Evolutionary conservation across 2,329 filamentous ascomycete species (phyloP), one percentile per base, ranked within the genome.

Genomic region (Calonectria pteridis): DNA sequence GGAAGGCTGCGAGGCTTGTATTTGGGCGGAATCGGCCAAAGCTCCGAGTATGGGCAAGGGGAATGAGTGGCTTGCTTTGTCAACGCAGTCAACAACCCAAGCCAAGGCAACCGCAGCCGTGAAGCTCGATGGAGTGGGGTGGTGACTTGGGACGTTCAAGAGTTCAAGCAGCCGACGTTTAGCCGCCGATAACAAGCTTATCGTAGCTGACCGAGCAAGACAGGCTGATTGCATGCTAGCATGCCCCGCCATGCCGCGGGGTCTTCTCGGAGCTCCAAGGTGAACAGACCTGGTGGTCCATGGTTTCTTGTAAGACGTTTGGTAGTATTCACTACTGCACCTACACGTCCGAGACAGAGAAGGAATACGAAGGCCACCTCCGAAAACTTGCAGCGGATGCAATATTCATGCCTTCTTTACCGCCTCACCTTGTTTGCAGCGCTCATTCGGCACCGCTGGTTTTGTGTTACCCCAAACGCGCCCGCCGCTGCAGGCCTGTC

Each of bases 81-180:
- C 29, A 37, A 67, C 29, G 23, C 64, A 67, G 33, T 67, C 49
- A 51, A 65, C 62, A 33, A 64, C 46, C 23, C 33, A 67, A 67
- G 49, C 18, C 49, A 67, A 67, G 49, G 64, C 64, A 67, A 23
- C 46, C 43, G 49, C 31, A 53, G 31, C 49, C 63, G 63, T 66
- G 35, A 28, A 67, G 51, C 65, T 67, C 49, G 20, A 37, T 59
- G 26, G 31, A 69, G 67, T 69, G 67, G 67, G 55, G 67, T 35
- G 29, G 55, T 62, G 46, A 62, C 20, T 40, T 62, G 51, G 33
- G 33, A 23, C 20, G 55, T 6, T 20, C n/a, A 26, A 10, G 35
- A 28, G 55, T 6, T 20, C n/a, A 26, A 10, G 31, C 20, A 31
- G 33, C 65, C 65, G 51, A n/a, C 9, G 23, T 67, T 67, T 29